Evolutionary conservation across 345 rosid species (phyloP), one percentile per base, ranked within the genome.

Genomic region (Rhodamnia rubescens): DNA sequence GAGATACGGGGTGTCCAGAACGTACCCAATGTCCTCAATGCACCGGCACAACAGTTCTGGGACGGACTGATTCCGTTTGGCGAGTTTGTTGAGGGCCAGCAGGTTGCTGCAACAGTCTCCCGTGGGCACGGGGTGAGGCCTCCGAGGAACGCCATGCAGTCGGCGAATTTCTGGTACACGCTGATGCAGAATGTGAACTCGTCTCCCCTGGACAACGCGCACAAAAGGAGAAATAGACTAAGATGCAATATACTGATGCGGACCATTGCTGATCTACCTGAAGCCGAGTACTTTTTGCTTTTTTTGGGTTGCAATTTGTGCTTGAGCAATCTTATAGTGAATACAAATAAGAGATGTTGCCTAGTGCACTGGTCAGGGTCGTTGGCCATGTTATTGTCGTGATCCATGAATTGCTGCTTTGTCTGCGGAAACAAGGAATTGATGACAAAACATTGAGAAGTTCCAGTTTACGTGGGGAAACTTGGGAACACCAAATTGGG

Each of bases 1-100:
- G 26, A 74, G 26, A n/a, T 27, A 85, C 49, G 53, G 84, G 18
- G 84, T 6, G 80, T 87, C 83, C 58, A 84, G 85, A 20, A 58
- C 87, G 51, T 88, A 80, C 0, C 87, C 88, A 15, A 86, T 58
- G 51, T 89, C 90, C 81, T 89, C 89, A 82, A 87, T 89, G 88
- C 92, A 90, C 32, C 36, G 89, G 26, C 92, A 89, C 55, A 87
- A 82, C 61, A 44, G 51, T 64, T 52, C 74, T 5, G 89, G 86
- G 16, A 82, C 57, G 0, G 32, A 36, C 24, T n/a, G 26, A 26
- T 36, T 2, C 49, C n/a, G 26, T 53, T 29, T 58, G 53, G 88
- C 87, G 14, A 11, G 74, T 49, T 42, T 6, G 51, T 89, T 89
- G 53, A 89, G 85, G 53, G 29, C 27, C 64, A 18, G 9, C 27